Conservation (phyloP, 805 yeast species). For the Debaryomyces castellii region DNA sequence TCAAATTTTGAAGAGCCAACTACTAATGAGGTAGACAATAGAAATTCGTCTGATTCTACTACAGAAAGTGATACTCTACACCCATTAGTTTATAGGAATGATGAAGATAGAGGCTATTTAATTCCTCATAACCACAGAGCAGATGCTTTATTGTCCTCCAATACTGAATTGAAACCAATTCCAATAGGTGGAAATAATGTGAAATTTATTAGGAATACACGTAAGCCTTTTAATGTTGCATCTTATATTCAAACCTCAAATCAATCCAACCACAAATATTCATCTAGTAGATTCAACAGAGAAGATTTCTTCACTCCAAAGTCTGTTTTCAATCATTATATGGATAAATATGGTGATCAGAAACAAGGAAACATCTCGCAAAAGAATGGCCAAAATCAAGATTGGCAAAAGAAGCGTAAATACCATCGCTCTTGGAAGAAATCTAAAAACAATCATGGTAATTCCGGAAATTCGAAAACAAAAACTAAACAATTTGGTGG, state of each 20-base stretch:
- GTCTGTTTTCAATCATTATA: conserved; percentile 65
- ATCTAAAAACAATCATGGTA: conserved; percentile 13
- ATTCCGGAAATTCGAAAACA: conserved; percentile 17
- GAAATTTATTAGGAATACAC: conserved; percentile 38
- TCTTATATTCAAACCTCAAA: conserved; percentile 43
- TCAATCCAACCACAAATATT: conserved; percentile 9
- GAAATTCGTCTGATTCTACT: conserved; percentile 9
- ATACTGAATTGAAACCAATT: conserved; percentile 38
- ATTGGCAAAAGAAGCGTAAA: conserved; percentile 17
- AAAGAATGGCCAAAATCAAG: conserved; percentile 1
- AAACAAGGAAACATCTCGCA: conserved; percentile 14
- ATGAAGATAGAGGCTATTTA: conserved; percentile 7
- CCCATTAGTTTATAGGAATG: conserved; percentile 5
- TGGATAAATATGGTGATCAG: conserved; percentile 60
- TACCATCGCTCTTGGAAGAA: conserved; percentile 30
- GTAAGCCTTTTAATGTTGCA: conserved; percentile 67
- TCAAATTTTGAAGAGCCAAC: conserved; percentile 2
- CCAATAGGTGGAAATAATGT: conserved; percentile 31
- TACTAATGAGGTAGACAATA: background rate
- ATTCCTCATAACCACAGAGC: conserved; percentile 42
- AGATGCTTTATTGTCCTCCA: conserved; percentile 41
- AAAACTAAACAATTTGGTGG: background rate
- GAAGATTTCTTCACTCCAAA: conserved; percentile 80
- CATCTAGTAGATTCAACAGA: conserved; percentile 46
- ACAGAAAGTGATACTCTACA: conserved; percentile 12